Evolutionary conservation across 768 basidiomycete species (phyloP).

Genomic region (Rhodotorula taiwanensis): DNA sequence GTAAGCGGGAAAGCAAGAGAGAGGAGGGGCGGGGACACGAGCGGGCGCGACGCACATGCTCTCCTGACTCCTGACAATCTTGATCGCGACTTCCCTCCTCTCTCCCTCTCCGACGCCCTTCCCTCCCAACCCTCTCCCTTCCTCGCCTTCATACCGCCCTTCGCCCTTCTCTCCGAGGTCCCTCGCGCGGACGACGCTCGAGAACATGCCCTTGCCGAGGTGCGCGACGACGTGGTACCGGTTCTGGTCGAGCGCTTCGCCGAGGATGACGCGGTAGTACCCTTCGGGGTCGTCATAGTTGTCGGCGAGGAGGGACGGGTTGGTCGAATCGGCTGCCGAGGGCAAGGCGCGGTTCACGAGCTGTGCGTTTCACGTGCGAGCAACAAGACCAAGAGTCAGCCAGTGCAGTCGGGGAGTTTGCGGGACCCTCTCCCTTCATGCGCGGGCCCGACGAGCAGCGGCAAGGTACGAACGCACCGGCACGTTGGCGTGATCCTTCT

Average conservation of each 20-base stretch:
- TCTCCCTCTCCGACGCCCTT: constrained; percentile 50
- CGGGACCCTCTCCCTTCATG: too few relatives aligned
- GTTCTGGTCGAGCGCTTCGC: constrained; percentile 85
- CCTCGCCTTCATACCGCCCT: constrained; percentile 71
- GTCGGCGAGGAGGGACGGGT: constrained; percentile 53
- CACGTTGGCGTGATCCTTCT: constrained; percentile 17
- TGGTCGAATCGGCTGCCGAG: not conserved
- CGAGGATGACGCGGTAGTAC: constrained; percentile 87
- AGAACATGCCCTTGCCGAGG: constrained; percentile 99
- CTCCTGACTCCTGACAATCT: constrained; percentile 91
- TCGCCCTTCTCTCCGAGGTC: constrained; percentile 47
- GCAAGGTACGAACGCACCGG: constrained; percentile 14
- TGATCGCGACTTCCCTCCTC: constrained; percentile 81
- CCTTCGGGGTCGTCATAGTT: constrained; percentile 90
- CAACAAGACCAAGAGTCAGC: constrained; percentile 38
- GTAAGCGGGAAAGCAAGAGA: not conserved
- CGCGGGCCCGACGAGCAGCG: not conserved
- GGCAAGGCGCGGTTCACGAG: constrained; percentile 56
- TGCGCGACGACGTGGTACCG: constrained; percentile 90
- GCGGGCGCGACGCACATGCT: constrained; percentile 66
- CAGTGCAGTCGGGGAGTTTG: too few relatives aligned
- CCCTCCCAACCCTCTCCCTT: constrained; percentile 61
- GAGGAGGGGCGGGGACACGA: not conserved
- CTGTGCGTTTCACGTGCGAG: constrained; percentile 45
- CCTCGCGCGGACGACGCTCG: constrained; percentile 85